phyloP scores from a whole-genome alignment of 2,329 filamentous ascomycete genomes.

The Tolypocladium ophioglossoides region DNA sequence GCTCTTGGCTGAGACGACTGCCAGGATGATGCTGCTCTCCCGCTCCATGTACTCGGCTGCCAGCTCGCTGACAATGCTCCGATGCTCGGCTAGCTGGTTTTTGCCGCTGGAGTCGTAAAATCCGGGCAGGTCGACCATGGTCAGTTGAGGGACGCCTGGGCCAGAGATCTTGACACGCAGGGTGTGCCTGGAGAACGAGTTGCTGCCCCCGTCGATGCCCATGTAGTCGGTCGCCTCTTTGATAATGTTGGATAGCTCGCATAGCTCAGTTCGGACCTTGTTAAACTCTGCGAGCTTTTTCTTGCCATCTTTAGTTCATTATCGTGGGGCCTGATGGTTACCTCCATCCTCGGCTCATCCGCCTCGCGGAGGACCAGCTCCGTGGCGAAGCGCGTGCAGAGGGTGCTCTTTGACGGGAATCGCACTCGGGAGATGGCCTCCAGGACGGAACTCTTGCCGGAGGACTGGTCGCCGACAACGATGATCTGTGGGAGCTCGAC shows the following conservation, averaged over 20 bases:
- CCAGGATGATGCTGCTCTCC: constrained; percentile 46
- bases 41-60: constrained; percentile 46
- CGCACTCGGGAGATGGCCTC: constrained; percentile 52
- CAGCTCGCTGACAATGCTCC: constrained; percentile 32
- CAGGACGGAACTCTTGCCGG: constrained; percentile 55
- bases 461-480: constrained; percentile 51
- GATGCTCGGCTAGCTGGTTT: constrained; percentile 31
- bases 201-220: constrained; percentile 28
- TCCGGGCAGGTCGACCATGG: constrained; percentile 49
- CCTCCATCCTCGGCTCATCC: constrained; percentile 17
- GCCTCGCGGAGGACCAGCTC: constrained; percentile 46
- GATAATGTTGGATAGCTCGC: constrained; percentile 17
- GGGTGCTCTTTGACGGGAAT: constrained; percentile 46
- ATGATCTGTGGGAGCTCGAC: constrained; percentile 37
- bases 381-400: constrained; percentile 54
- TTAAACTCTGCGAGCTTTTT: constrained; percentile 6
- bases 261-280: constrained; percentile 7
- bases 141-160: constrained; percentile 39
- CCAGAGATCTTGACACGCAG: constrained; percentile 37
- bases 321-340: constrained; percentile 20
- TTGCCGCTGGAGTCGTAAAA: constrained; percentile 38
- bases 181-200: constrained; percentile 32
- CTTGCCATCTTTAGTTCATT: constrained; percentile 14
- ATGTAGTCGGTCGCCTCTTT: constrained; percentile 33
- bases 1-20: constrained; percentile 42